Conservation (phyloP, 257 asterid genomes). For the Przewalskia tangutica region DNA sequence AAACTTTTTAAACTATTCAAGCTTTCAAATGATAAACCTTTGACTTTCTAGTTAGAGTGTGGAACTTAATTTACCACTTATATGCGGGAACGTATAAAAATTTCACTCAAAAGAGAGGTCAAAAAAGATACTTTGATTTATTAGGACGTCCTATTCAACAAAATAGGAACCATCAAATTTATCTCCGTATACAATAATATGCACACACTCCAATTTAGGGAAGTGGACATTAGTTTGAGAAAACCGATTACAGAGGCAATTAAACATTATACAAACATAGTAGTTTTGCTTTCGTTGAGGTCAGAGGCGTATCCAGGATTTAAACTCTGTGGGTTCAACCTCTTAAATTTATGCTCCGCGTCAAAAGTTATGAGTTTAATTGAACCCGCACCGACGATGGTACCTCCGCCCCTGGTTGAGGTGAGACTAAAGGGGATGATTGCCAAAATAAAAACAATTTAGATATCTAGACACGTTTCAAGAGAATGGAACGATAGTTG, state of each 20-base stretch:
- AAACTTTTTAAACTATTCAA: background rate
- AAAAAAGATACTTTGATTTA: background rate
- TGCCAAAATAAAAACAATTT: too few relatives aligned
- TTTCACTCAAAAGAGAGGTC: background rate
- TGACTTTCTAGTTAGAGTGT: background rate
- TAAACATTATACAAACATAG: too few relatives aligned
- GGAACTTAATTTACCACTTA: background rate
- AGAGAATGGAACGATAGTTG: too few relatives aligned
- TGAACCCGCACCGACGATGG: too few relatives aligned
- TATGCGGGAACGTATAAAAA: background rate
- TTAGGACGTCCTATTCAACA: background rate
- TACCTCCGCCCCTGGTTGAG: too few relatives aligned
- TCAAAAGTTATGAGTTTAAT: too few relatives aligned
- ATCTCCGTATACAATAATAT: background rate
- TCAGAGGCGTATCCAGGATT: too few relatives aligned
- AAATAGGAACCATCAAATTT: background rate
- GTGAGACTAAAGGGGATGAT: too few relatives aligned
- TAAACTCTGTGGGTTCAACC: too few relatives aligned
- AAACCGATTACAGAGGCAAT: background rate
- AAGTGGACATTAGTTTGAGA: background rate
- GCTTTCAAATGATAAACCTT: background rate
- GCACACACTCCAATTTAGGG: background rate
- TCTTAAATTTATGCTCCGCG: too few relatives aligned
- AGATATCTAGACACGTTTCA: too few relatives aligned
- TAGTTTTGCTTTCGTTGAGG: too few relatives aligned